Evolutionary conservation across 2,329 filamentous ascomycete genomes (phyloP).

Genomic region (Lasiodiplodia gonubiensis): DNA sequence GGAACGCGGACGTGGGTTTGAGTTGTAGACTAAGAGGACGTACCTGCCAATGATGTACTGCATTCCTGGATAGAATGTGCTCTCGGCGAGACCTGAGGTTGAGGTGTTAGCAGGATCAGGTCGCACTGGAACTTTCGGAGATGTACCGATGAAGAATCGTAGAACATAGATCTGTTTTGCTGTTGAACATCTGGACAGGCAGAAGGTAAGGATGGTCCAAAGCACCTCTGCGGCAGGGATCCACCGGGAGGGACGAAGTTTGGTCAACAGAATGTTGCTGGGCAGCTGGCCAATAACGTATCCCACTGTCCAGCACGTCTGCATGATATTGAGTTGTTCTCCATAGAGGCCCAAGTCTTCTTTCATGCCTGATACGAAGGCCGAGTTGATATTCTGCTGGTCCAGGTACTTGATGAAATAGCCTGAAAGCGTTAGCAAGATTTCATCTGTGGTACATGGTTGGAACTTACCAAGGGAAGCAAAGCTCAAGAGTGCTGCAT

Average conservation of each 20-base stretch:
- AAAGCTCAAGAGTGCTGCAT: constrained; percentile 54
- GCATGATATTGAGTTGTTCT: constrained; percentile 63
- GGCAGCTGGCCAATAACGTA: constrained; percentile 63
- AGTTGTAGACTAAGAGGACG: neutral
- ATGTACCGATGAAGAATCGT: constrained; percentile 55
- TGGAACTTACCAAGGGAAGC: constrained; percentile 47
- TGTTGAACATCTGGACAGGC: constrained; percentile 48
- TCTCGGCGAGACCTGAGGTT: constrained; percentile 51
- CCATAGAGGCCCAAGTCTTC: constrained; percentile 59
- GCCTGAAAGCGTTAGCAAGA: constrained; percentile 37
- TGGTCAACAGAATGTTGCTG: constrained; percentile 58
- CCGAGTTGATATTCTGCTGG: constrained; percentile 49
- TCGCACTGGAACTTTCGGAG: neutral
- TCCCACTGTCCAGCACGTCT: constrained; percentile 64
- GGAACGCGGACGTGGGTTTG: neutral
- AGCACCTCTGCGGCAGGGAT: constrained; percentile 55
- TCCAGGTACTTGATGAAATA: constrained; percentile 60
- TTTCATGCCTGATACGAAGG: constrained; percentile 49
- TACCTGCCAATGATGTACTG: constrained; percentile 55
- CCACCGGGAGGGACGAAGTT: constrained; percentile 55
- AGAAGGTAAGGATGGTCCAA: constrained; percentile 58
- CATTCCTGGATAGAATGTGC: constrained; percentile 60
- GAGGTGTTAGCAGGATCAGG: constrained; percentile 28
- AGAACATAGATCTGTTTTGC: constrained; percentile 54
- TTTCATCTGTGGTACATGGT: neutral